A percentile compares a stretch with the other conserved stretches of the same genome.
These are phyloP conservation scores for Penicillium rolfsii DNA, from an alignment of 2,329 filamentous ascomycete genomes.

Conservation along the genomic window DNA sequence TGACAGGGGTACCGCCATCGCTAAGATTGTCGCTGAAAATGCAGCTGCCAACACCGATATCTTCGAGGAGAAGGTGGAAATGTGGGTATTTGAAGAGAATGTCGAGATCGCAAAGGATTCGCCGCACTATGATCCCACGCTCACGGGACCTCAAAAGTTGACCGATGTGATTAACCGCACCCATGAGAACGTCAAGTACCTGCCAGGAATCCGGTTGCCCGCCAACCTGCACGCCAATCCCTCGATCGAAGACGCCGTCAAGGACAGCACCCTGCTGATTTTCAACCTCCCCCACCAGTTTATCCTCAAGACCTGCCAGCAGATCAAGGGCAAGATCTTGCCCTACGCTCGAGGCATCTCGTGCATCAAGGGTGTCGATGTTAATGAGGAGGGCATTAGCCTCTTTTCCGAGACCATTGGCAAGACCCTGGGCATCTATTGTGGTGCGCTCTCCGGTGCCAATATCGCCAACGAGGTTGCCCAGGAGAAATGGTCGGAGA, in stretches of 20 bases:
- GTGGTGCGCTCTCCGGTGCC: conserved; percentile 89
- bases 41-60: conserved; percentile 74
- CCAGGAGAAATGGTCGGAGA: conserved; percentile 94
- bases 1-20: conserved; percentile 87
- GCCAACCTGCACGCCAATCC: conserved; percentile 61
- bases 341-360: conserved; percentile 92
- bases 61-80: conserved; percentile 88
- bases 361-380: conserved; percentile 97
- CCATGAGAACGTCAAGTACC: conserved; percentile 98
- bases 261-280: conserved; percentile 82
- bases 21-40: conserved; percentile 96
- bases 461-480: conserved; percentile 97
- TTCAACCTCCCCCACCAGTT: conserved; percentile 96
- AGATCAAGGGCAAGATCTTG: conserved; percentile 83
- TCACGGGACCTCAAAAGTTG: conserved; percentile 77
- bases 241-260: conserved; percentile 68
- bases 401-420: conserved; percentile 96
- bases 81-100: conserved; percentile 99
- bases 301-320: conserved; percentile 81
- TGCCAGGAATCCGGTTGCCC: conserved; percentile 83
- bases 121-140: conserved; percentile 73
- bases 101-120: conserved; percentile 73
- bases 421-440: conserved; percentile 89
- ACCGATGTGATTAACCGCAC: conserved; percentile 86
- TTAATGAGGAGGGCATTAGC: conserved; percentile 80